A percentile compares a stretch with the other conserved stretches of the same genome.
Conservation (phyloP, 163 green algal genomes). For the Coccomyxa subellipsoidea region DNA sequence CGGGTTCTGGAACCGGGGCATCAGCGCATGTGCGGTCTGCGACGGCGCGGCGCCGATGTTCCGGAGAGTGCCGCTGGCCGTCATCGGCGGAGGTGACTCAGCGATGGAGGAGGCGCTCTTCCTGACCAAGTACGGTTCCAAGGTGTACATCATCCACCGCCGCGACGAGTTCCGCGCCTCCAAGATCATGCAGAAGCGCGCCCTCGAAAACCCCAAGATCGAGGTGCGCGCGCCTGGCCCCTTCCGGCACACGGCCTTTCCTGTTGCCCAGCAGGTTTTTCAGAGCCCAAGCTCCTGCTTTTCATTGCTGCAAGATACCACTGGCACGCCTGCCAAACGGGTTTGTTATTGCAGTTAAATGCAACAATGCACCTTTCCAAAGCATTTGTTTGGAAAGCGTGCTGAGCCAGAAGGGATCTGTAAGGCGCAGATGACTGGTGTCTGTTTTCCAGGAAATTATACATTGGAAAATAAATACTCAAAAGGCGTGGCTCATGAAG, state of each 20-base stretch:
- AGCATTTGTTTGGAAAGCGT: too few relatives aligned
- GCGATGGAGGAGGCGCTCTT: constrained; percentile 91
- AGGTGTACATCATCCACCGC: constrained; percentile 88
- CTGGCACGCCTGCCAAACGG: too few relatives aligned
- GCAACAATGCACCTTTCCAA: too few relatives aligned
- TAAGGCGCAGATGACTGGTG: too few relatives aligned
- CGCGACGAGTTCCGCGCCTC: constrained; percentile 76
- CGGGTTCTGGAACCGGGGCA: constrained; percentile 84
- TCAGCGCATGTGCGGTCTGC: constrained; percentile 88
- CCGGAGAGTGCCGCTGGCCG: constrained; percentile 64
- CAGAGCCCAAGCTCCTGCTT: too few relatives aligned
- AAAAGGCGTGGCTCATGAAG: neutral
- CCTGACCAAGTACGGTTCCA: constrained; percentile 85
- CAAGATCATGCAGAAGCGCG: constrained; percentile 87
- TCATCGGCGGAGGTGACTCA: constrained; percentile 88
- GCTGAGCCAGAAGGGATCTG: too few relatives aligned
- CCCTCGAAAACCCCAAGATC: constrained; percentile 82
- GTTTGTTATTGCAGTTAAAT: too few relatives aligned
- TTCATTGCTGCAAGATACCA: too few relatives aligned
- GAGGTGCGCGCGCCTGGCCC: constrained; percentile 34
- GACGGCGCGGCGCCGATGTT: constrained; percentile 91
- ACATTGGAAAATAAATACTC: too few relatives aligned
- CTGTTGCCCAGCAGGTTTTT: neutral
- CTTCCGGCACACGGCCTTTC: neutral
- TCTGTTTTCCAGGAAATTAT: too few relatives aligned